Evolutionary conservation across 2,329 filamentous ascomycete genomes (phyloP).

Genomic region (Nothomitra cinnamomea): DNA sequence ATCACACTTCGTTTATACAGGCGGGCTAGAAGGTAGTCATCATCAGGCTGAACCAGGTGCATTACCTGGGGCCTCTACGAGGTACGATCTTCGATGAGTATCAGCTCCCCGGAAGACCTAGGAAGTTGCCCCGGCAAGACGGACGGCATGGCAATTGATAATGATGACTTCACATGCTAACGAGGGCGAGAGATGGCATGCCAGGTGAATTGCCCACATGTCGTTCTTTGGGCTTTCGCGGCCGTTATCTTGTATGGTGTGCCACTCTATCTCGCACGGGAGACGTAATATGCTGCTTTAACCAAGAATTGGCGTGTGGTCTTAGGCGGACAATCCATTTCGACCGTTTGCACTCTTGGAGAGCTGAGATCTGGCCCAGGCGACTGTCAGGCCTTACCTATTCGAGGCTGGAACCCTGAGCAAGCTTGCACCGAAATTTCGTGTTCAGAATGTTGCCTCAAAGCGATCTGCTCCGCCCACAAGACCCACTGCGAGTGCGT

Average conservation of each 20-base stretch:
- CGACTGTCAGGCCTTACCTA: too few species aligned
- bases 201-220: background rate
- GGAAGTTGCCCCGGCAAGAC: too few species aligned
- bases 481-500: background rate
- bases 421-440: background rate
- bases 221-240: background rate
- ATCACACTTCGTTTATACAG: too few species aligned
- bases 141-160: too few species aligned
- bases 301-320: too few species aligned
- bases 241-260: background rate
- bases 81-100: too few species aligned
- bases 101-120: too few species aligned
- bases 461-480: background rate
- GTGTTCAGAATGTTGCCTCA: background rate
- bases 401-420: background rate
- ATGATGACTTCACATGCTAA: conserved; percentile 1
- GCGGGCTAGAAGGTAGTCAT: too few species aligned
- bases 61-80: too few species aligned
- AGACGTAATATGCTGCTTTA: background rate
- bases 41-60: too few species aligned
- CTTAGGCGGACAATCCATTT: too few species aligned
- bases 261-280: too few species aligned
- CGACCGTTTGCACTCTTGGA: background rate
- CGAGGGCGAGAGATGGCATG: background rate
- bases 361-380: background rate